These are phyloP conservation scores for Nannizziopsis barbatae DNA, from an alignment of 2,329 filamentous ascomycete species.

Conservation along the genomic window DNA sequence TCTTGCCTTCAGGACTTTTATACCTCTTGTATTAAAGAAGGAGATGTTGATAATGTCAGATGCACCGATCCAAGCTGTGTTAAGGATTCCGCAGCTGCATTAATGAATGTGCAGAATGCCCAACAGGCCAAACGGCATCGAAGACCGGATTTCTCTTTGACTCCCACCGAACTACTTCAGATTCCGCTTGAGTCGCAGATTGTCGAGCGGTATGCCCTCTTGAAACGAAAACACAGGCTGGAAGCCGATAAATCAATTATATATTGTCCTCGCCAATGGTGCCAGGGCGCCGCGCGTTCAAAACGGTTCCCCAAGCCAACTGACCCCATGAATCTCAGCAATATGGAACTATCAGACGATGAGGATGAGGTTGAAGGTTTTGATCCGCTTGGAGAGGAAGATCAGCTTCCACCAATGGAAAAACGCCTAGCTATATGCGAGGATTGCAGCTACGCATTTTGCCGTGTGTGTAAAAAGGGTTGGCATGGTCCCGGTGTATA, in stretches of 20 bases:
- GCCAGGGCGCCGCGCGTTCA: slow-evolving; percentile 73
- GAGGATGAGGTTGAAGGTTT: slow-evolving; percentile 35
- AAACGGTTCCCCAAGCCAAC: slow-evolving; percentile 60
- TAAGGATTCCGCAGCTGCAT: slow-evolving; percentile 35
- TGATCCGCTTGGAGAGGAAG: slow-evolving; percentile 37
- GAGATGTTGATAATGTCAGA: slow-evolving; percentile 65
- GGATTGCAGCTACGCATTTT: slow-evolving; percentile 84
- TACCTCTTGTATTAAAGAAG: slow-evolving; percentile 74
- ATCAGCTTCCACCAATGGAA: slow-evolving; percentile 37
- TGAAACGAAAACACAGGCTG: slow-evolving; percentile 86
- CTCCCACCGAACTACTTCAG: slow-evolving; percentile 70
- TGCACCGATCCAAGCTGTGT: slow-evolving; percentile 74
- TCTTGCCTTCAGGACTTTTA: slow-evolving; percentile 85
- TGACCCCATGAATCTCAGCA: slow-evolving; percentile 46
- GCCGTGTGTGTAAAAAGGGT: slow-evolving; percentile 58
- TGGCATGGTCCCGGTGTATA: slow-evolving; percentile 91
- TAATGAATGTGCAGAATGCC: slow-evolving; percentile 15
- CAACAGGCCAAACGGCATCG: slow-evolving; percentile 28
- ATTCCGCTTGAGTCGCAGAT: slow-evolving; percentile 59
- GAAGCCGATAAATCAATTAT: slow-evolving; percentile 86
- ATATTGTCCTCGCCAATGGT: slow-evolving; percentile 88
- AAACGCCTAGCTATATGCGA: slow-evolving; percentile 76
- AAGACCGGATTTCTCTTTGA: slow-evolving; percentile 58
- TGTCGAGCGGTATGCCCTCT: slow-evolving; percentile 73
- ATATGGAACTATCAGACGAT: slow-evolving; percentile 39